A percentile compares a stretch with the other conserved stretches of the same genome.
phyloP scores from a whole-genome alignment of 1,284 basidiomycete species.

The Neonothopanus nambi region DNA sequence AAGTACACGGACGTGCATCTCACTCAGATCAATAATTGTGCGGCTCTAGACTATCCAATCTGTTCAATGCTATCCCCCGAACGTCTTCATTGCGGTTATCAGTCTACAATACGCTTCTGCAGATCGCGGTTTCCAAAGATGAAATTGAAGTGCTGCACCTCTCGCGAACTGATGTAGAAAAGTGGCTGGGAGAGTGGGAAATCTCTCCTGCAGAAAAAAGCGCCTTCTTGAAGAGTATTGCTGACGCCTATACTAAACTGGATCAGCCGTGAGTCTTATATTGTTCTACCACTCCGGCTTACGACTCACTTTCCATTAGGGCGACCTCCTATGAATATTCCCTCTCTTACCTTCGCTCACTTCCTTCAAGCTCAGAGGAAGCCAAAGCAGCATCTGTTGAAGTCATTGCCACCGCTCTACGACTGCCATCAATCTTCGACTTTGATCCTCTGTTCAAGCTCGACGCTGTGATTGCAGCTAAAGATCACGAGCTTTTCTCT shows the following conservation, averaged over 20 bases:
- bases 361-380: constrained; percentile 52
- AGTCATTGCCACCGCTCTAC: constrained; percentile 66
- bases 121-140: constrained; percentile 63
- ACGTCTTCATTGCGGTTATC: constrained; percentile 65
- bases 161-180: constrained; percentile 61
- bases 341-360: constrained; percentile 59
- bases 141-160: constrained; percentile 73
- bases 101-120: constrained; percentile 70
- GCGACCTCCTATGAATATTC: constrained; percentile 63
- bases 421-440: constrained; percentile 73
- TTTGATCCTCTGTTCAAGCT: constrained; percentile 82
- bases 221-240: constrained; percentile 68
- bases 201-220: constrained; percentile 68
- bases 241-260: constrained; percentile 60
- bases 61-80: constrained; percentile 83
- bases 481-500: constrained; percentile 66
- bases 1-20: constrained; percentile 24
- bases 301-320: constrained; percentile 33
- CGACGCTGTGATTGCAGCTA: constrained; percentile 69
- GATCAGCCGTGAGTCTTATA: constrained; percentile 52
- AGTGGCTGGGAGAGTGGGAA: constrained; percentile 80
- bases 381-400: constrained; percentile 59
- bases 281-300: not conserved
- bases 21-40: constrained; percentile 9
- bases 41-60: constrained; percentile 71